Percentiles rank a stretch among this genome's conserved stretches.
These are phyloP conservation scores for Evansstolkia leycettana DNA, from an alignment of 495 filamentous ascomycete species.

Conservation along the genomic window DNA sequence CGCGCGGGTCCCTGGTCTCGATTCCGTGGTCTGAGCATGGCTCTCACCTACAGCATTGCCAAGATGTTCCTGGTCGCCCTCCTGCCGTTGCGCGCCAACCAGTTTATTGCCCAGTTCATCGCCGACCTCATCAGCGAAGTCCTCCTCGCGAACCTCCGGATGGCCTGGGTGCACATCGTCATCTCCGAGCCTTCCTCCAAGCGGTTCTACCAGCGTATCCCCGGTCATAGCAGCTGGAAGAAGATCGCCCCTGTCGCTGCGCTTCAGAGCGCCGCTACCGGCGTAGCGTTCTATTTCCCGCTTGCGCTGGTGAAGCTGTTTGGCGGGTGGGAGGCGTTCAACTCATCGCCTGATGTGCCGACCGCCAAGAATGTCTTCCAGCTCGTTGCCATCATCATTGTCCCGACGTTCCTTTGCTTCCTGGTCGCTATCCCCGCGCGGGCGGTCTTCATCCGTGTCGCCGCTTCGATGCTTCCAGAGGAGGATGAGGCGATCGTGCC, in stretches of 20 bases:
- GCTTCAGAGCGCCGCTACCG: constrained; percentile 23
- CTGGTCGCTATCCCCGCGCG: constrained; percentile 47
- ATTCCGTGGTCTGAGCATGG: constrained; percentile 44
- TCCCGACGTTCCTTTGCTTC: constrained; percentile 26
- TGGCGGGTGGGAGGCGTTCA: constrained; percentile 14
- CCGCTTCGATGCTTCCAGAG: constrained; percentile 59
- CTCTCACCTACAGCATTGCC: constrained; percentile 18
- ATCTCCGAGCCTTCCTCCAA: constrained; percentile 43
- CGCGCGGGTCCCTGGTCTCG: constrained; percentile 41
- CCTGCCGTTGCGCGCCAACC: constrained; percentile 12
- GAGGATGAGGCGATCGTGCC: constrained; percentile 59
- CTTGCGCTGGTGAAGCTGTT: constrained; percentile 18
- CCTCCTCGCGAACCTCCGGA: constrained; percentile 35
- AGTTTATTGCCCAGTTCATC: constrained; percentile 25
- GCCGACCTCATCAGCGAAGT: constrained; percentile 25
- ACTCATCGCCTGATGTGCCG: constrained; percentile 7
- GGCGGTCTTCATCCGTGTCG: constrained; percentile 54
- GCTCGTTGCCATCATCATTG: constrained; percentile 18
- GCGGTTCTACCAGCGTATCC: constrained; percentile 39
- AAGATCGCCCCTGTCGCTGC: constrained; percentile 40
- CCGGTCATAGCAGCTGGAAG: constrained; percentile 28
- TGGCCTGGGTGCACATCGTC: constrained; percentile 50
- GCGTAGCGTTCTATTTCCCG: constrained; percentile 25
- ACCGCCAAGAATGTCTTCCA: constrained; percentile 11
- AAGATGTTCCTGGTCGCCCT: constrained; percentile 12